Conservation (phyloP, 1,284 basidiomycete genomes). For the Uromyces viciae-fabae region DNA sequence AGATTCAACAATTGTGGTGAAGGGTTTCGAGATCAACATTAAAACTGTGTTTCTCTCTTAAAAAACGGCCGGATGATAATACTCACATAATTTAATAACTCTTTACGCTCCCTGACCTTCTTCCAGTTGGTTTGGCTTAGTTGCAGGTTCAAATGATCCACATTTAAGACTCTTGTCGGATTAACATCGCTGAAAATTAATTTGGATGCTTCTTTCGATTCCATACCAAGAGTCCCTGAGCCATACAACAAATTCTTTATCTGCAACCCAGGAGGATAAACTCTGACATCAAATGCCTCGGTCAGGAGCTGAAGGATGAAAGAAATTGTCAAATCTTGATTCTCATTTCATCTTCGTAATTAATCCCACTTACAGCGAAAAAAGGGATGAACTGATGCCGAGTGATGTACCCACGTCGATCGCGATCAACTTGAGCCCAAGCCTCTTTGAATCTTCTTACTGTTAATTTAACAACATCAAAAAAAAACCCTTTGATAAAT, state of each 20-base stretch:
- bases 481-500: too few species aligned
- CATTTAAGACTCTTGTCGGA: neutral
- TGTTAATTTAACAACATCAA: too few species aligned
- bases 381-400: constrained; percentile 71
- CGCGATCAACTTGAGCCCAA: constrained; percentile 80
- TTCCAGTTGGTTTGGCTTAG: neutral
- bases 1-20: neutral
- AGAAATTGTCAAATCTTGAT: constrained; percentile 4
- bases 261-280: constrained; percentile 70
- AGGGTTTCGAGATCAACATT: neutral
- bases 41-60: too few species aligned
- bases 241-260: constrained; percentile 60
- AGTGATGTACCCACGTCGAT: constrained; percentile 73
- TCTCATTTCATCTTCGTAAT: constrained; percentile 47
- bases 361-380: constrained; percentile 61
- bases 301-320: constrained; percentile 22
- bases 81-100: constrained; percentile 8
- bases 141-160: neutral
- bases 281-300: constrained; percentile 37
- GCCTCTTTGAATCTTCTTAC: constrained; percentile 75
- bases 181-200: neutral
- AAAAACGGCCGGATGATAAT: neutral
- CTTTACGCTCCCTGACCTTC: neutral
- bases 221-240: neutral
- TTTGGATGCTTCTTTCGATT: neutral